Evolutionary conservation across 2,329 filamentous ascomycete genomes (phyloP).

Genomic region (Talaromyces sp.): DNA sequence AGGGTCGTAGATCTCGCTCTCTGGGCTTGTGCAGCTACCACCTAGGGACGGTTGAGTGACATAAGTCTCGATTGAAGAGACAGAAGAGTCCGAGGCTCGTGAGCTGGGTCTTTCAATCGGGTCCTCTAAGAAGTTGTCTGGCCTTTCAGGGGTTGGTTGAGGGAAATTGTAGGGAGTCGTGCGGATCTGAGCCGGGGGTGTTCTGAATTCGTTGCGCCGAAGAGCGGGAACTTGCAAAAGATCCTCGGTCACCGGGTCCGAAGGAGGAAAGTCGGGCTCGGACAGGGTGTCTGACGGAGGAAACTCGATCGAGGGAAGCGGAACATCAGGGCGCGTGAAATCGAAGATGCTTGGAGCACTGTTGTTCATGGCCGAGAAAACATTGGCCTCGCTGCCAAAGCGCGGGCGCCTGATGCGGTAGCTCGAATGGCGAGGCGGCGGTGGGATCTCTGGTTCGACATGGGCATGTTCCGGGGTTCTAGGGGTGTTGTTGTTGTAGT

Average conservation of each 20-base stretch:
- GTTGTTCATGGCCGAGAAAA: slow-evolving; percentile 27
- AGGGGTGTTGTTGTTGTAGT: slow-evolving; percentile 28
- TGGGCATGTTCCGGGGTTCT: slow-evolving; percentile 39
- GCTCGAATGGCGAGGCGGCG: slow-evolving; percentile 39
- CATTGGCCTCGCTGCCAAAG: slow-evolving; percentile 31
- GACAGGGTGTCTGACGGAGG: slow-evolving; percentile 21
- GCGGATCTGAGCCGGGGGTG: slow-evolving; percentile 41
- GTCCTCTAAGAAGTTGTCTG: slow-evolving; percentile 28
- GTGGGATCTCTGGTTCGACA: slow-evolving; percentile 35
- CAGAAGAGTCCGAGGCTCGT: slow-evolving; percentile 56
- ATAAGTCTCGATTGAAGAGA: slow-evolving; percentile 54
- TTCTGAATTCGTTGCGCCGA: slow-evolving; percentile 34
- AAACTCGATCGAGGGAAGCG: slow-evolving; percentile 40
- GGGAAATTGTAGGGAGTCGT: slow-evolving; percentile 26
- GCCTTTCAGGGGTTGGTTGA: slow-evolving; percentile 25
- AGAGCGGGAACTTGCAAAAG: slow-evolving; percentile 35
- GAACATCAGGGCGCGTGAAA: slow-evolving; percentile 30
- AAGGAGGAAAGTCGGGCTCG: slow-evolving; percentile 19
- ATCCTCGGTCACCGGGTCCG: slow-evolving; percentile 24
- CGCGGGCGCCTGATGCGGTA: slow-evolving; percentile 36
- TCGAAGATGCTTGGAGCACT: slow-evolving; percentile 29
- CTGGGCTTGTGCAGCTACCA: slow-evolving; percentile 56
- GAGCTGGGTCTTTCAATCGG: slow-evolving; percentile 51
- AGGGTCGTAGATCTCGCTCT: slow-evolving; percentile 53
- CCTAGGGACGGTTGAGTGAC: slow-evolving; percentile 52